These are phyloP conservation scores for Hylodesmum podocarpum DNA, from an alignment of 306 rosid species.

Conservation along the genomic window DNA sequence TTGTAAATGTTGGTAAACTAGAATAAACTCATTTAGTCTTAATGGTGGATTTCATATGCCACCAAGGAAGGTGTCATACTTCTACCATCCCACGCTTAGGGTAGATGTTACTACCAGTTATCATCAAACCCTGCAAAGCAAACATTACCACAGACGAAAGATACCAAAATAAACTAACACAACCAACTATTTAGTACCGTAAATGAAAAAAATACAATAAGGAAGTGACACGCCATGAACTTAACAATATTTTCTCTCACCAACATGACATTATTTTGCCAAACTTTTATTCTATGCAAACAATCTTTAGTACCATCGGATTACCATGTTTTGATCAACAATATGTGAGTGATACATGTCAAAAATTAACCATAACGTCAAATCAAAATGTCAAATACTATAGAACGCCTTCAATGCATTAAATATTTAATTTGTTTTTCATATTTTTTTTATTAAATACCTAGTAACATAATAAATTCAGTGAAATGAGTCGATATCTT, in stretches of 20 bases:
- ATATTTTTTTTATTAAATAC: too few relatives aligned
- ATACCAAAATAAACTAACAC: not conserved
- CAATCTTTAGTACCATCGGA: too few relatives aligned
- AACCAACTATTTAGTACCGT: not conserved
- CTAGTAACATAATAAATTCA: too few relatives aligned
- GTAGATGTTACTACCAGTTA: slow-evolving; percentile 26
- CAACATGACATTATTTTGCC: too few relatives aligned
- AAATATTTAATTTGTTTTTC: too few relatives aligned
- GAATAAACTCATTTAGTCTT: slow-evolving; percentile 28
- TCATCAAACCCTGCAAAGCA: slow-evolving; percentile 43
- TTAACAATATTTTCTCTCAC: not conserved
- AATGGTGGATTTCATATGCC: not conserved
- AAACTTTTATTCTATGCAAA: too few relatives aligned
- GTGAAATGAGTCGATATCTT: too few relatives aligned
- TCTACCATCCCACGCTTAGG: slow-evolving; percentile 34
- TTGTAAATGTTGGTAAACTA: slow-evolving; percentile 27
- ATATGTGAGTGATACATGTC: too few relatives aligned
- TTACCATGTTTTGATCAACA: too few relatives aligned
- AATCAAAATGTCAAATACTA: too few relatives aligned
- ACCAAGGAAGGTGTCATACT: slow-evolving; percentile 31
- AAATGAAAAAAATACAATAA: not conserved
- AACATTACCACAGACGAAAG: not conserved
- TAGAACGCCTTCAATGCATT: too few relatives aligned
- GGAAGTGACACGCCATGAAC: not conserved
- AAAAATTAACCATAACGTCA: too few relatives aligned